Base-by-base conservation (phyloP, 495 filamentous ascomycete species). In the Hypoxylon perforatum region DNA sequence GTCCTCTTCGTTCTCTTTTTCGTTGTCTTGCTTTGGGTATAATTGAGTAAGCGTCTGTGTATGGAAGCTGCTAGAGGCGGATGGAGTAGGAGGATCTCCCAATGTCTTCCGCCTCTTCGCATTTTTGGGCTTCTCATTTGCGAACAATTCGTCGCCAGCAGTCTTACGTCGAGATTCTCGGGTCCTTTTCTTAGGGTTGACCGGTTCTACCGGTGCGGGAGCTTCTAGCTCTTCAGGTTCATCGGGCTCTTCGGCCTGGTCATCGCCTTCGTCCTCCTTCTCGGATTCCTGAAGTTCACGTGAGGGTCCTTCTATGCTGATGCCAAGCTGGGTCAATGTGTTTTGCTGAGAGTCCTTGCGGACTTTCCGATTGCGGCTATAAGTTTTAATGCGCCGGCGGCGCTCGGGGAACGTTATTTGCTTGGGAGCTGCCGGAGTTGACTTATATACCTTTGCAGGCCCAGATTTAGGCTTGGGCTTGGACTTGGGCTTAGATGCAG, bases 271-370 rank as follows among this genome's bases (percentile, higher is more conserved):
- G 28, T 60, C 35, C 8, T 65, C 60, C 10, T 47, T 67, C 18
- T 57, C 57, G 22, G 49, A 45, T 7, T 28, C 25, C 25, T 28
- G 25, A 28, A 28, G 3, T 7, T 28, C 25, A 61, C 54, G 67
- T 59, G 21, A 58, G 52, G 4, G 69, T 42, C 1, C 65, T 59
- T 3, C 7, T n/a, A 79, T 68, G n/a, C n/a, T n/a, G 42, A 78
- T 82, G 55, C 75, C 75, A 63, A 84, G 78, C 73, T 85, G 82
- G 4, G 83, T 85, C 65, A 85, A 62, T 4, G 83, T 85, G 30
- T 78, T 73, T 68, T 84, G 82, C 39, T 72, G 67, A 23, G 74
- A 60, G 12, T 22, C 15, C 7, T 69, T 60, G 18, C 63, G 70
- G 39, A 71, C 53, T 8, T 79, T 59, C 14, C 73, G 54, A 15